Evolutionary conservation across 2,329 filamentous ascomycete genomes (phyloP).

Genomic region (Eutypa lata): DNA sequence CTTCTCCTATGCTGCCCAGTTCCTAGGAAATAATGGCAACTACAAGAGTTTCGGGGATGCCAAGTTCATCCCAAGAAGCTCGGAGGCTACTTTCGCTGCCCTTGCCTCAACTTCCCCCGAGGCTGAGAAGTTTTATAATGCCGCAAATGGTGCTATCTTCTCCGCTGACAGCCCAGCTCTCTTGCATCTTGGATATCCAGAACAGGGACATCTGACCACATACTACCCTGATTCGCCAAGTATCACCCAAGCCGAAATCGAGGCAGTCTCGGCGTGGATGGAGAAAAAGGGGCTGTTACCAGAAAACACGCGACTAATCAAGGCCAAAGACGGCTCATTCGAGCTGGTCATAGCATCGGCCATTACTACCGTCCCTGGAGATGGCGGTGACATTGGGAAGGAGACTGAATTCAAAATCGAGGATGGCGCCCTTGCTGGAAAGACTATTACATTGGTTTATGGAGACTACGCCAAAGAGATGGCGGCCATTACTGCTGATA

Average conservation of each 20-base stretch:
- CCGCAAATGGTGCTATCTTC: conserved; percentile 70
- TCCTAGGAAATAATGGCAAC: conserved; percentile 77
- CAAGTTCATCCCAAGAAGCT: conserved; percentile 75
- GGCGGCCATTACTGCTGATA: conserved; percentile 63
- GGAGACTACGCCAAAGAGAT: conserved; percentile 74
- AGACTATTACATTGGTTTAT: conserved; percentile 68
- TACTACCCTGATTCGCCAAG: conserved; percentile 76
- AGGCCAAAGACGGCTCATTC: conserved; percentile 61
- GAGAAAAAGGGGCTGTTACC: conserved; percentile 67
- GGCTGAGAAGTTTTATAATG: conserved; percentile 62
- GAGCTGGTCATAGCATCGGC: conserved; percentile 75
- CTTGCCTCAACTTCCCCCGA: conserved; percentile 60
- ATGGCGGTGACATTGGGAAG: conserved; percentile 67
- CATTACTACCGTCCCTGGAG: conserved; percentile 53
- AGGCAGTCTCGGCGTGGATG: conserved; percentile 68
- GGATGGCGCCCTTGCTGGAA: conserved; percentile 60
- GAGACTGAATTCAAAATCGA: conserved; percentile 58
- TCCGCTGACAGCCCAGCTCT: conserved; percentile 60
- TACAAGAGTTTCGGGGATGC: conserved; percentile 86
- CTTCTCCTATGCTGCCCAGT: conserved; percentile 74
- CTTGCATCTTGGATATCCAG: conserved; percentile 74
- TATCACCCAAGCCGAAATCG: conserved; percentile 74
- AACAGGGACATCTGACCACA: conserved; percentile 73
- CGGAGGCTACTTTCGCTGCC: conserved; percentile 60
- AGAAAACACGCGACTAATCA: conserved; percentile 75